These are phyloP conservation scores for Aspergillus sp. DNA, from an alignment of 2,329 filamentous ascomycete species.

Conservation along the genomic window DNA sequence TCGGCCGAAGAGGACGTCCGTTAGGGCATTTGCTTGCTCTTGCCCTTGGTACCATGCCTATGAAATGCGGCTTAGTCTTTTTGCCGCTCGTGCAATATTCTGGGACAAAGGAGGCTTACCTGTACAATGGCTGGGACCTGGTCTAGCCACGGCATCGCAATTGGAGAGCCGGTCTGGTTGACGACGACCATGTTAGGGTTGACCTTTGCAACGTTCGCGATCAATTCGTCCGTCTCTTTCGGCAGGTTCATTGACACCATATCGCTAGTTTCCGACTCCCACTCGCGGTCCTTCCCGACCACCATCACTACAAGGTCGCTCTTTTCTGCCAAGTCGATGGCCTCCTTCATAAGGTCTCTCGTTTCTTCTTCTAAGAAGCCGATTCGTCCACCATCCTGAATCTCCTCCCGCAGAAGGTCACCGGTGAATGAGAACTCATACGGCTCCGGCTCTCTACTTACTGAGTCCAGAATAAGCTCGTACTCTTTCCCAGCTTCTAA, in stretches of 20 bases:
- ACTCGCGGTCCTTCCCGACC: conserved; percentile 1
- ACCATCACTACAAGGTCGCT: background rate
- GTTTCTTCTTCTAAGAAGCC: background rate
- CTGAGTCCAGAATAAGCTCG: background rate
- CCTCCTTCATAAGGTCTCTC: background rate
- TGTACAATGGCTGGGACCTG: conserved; percentile 2
- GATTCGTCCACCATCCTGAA: conserved; percentile 5
- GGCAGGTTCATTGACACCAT: conserved; percentile 4
- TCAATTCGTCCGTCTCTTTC: background rate
- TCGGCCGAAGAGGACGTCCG: conserved; percentile 5
- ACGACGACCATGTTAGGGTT: conserved; percentile 2
- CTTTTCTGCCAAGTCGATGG: background rate
- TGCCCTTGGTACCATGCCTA: conserved; percentile 9
- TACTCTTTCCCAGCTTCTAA: conserved; percentile 1
- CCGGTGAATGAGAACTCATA: conserved; percentile 3
- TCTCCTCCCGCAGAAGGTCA: background rate
- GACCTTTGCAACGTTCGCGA: background rate
- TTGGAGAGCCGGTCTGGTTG: conserved; percentile 2
- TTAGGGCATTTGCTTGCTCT: conserved; percentile 3
- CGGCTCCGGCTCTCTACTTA: conserved; percentile 3
- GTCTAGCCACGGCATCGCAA: conserved; percentile 9
- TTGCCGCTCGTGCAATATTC: background rate
- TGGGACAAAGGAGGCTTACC: background rate
- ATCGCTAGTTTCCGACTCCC: conserved; percentile 7
- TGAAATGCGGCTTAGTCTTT: background rate